Evolutionary conservation across 441 rosid species (phyloP).

Genomic region (Kokia cookei): DNA sequence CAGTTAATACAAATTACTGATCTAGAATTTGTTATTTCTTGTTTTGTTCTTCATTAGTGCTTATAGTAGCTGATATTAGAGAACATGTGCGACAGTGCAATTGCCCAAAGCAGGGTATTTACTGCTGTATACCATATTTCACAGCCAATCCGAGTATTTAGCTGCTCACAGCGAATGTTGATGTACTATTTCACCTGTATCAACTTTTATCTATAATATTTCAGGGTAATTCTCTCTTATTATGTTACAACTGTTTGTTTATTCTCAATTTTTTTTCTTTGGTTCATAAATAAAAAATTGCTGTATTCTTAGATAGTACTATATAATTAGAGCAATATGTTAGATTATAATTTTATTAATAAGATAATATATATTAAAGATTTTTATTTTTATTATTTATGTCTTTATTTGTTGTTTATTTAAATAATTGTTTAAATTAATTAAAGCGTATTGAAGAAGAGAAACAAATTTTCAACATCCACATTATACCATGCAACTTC

Average conservation of each 20-base stretch:
- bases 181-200: background rate
- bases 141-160: background rate
- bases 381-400: too few species aligned
- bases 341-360: too few species aligned
- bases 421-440: too few species aligned
- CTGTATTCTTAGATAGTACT: too few species aligned
- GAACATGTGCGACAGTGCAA: background rate
- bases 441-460: too few species aligned
- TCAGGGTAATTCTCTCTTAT: background rate
- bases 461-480: too few species aligned
- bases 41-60: background rate
- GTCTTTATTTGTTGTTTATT: too few species aligned
- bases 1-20: constrained; percentile 1
- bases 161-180: background rate
- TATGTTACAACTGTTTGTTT: background rate
- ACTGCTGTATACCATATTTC: background rate
- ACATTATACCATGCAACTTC: too few species aligned
- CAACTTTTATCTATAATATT: background rate
- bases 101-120: background rate
- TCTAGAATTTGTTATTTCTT: background rate
- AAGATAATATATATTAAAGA: too few species aligned
- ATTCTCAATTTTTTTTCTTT: background rate
- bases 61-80: background rate
- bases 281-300: background rate
- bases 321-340: too few species aligned